Percentiles rank a stretch among this genome's conserved stretches.
Conservation (phyloP, 1,284 basidiomycete species). For the Moesziomyces globuligerus region DNA sequence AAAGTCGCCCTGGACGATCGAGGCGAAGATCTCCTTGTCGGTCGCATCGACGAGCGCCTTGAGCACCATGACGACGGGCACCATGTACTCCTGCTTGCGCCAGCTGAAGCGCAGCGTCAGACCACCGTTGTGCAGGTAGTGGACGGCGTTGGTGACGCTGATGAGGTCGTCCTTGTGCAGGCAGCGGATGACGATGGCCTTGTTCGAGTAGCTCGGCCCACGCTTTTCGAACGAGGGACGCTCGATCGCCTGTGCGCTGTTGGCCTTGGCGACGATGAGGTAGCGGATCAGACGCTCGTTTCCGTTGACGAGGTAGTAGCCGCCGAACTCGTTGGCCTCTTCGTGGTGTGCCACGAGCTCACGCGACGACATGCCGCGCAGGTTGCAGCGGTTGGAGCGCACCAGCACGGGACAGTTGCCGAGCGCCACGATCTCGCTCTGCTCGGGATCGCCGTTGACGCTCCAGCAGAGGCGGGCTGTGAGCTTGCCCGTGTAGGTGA, state of each 20-base stretch:
- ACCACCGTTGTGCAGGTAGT: constrained; percentile 95
- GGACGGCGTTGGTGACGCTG: constrained; percentile 84
- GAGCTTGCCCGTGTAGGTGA: constrained; percentile 91
- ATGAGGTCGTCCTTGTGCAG: constrained; percentile 72
- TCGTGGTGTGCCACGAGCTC: constrained; percentile 90
- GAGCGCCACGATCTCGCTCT: constrained; percentile 84
- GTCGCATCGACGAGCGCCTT: constrained; percentile 91
- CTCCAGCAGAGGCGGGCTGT: constrained; percentile 89
- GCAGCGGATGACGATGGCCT: constrained; percentile 94
- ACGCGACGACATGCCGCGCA: constrained; percentile 83
- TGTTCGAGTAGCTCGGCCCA: constrained; percentile 92
- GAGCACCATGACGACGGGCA: constrained; percentile 95
- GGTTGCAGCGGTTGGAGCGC: constrained; percentile 93
- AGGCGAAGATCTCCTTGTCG: constrained; percentile 97
- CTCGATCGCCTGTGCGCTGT: constrained; percentile 86
- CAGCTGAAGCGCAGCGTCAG: constrained; percentile 95
- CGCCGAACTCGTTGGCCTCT: constrained; percentile 97
- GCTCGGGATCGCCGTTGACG: constrained; percentile 78
- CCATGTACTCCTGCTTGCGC: constrained; percentile 98
- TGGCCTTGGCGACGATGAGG: constrained; percentile 87
- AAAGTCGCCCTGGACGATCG: constrained; percentile 96
- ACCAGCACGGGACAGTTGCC: constrained; percentile 97
- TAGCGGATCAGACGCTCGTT: constrained; percentile 99
- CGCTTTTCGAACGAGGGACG: constrained; percentile 89
- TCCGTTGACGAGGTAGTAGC: constrained; percentile 98